Evolutionary conservation across 345 rosid genomes (phyloP).

Genomic region (Brassica cretica): DNA sequence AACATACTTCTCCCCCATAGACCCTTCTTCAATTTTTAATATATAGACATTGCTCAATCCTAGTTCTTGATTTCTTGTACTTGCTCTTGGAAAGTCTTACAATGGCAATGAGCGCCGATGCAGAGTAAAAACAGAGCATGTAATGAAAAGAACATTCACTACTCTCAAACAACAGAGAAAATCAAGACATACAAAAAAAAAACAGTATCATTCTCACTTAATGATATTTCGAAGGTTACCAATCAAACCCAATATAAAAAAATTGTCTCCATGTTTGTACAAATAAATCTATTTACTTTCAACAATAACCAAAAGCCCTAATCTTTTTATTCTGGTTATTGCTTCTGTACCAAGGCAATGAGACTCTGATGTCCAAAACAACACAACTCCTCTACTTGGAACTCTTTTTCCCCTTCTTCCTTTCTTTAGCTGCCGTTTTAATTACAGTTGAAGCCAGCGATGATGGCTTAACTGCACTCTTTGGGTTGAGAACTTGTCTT

Average conservation of each 20-base stretch:
- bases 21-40: background rate
- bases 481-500: slow-evolving; percentile 74
- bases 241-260: slow-evolving; percentile 2
- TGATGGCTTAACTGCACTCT: slow-evolving; percentile 60
- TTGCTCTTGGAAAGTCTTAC: slow-evolving; percentile 11
- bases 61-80: background rate
- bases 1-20: slow-evolving; percentile 20
- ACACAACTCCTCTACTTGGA: slow-evolving; percentile 15
- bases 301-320: background rate
- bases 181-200: background rate
- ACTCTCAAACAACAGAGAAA: slow-evolving; percentile 8
- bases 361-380: background rate
- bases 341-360: slow-evolving; percentile 13
- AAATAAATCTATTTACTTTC: slow-evolving; percentile 4
- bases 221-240: background rate
- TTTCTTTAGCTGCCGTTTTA: slow-evolving; percentile 63
- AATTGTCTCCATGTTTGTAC: background rate
- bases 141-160: too few species aligned
- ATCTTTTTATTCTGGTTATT: background rate
- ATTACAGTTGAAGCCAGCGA: slow-evolving; percentile 54
- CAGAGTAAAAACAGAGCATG: slow-evolving; percentile 30
- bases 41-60: background rate
- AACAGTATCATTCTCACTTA: background rate
- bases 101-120: slow-evolving; percentile 50
- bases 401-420: slow-evolving; percentile 47